Evolutionary conservation across 2,329 filamentous ascomycete genomes (phyloP).

Genomic region (Penicillium sp.): DNA sequence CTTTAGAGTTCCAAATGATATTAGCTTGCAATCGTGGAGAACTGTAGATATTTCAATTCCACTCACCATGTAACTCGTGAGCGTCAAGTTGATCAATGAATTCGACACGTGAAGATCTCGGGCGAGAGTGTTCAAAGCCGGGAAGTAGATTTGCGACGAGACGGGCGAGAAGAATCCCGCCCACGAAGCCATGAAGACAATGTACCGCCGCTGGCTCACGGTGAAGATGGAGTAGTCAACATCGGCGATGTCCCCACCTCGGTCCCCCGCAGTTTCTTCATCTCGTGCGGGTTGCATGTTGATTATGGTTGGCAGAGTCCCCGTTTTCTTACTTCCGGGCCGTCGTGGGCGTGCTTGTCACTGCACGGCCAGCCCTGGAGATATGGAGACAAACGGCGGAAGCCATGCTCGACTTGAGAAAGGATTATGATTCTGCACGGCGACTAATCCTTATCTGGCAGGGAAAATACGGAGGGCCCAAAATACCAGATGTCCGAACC

Average conservation of each 20-base stretch:
- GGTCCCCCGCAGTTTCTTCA: slow-evolving; percentile 7
- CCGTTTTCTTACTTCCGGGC: too few relatives aligned
- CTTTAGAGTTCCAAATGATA: slow-evolving; percentile 24
- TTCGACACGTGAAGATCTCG: slow-evolving; percentile 30
- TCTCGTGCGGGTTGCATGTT: too few relatives aligned
- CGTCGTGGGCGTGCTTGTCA: too few relatives aligned
- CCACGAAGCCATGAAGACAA: slow-evolving; percentile 31
- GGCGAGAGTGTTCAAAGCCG: slow-evolving; percentile 37
- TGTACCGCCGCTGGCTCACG: slow-evolving; percentile 26
- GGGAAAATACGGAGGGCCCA: too few relatives aligned
- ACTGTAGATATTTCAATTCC: not conserved
- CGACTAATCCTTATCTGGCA: too few relatives aligned
- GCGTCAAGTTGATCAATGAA: slow-evolving; percentile 27
- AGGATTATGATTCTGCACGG: too few relatives aligned
- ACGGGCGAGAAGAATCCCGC: slow-evolving; percentile 47
- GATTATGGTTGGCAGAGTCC: too few relatives aligned
- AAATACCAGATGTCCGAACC: too few relatives aligned
- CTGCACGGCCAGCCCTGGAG: too few relatives aligned
- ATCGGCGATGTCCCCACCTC: slow-evolving; percentile 9
- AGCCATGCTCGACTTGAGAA: too few relatives aligned
- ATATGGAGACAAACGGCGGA: too few relatives aligned
- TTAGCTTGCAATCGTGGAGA: slow-evolving; percentile 4
- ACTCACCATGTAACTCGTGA: slow-evolving; percentile 29
- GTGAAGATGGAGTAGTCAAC: slow-evolving; percentile 36
- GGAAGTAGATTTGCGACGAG: slow-evolving; percentile 47